Evolutionary conservation across 2,329 filamentous ascomycete genomes (phyloP), one percentile per base, ranked within the genome.

Genomic region (Penicillium fuscoglaucum): DNA sequence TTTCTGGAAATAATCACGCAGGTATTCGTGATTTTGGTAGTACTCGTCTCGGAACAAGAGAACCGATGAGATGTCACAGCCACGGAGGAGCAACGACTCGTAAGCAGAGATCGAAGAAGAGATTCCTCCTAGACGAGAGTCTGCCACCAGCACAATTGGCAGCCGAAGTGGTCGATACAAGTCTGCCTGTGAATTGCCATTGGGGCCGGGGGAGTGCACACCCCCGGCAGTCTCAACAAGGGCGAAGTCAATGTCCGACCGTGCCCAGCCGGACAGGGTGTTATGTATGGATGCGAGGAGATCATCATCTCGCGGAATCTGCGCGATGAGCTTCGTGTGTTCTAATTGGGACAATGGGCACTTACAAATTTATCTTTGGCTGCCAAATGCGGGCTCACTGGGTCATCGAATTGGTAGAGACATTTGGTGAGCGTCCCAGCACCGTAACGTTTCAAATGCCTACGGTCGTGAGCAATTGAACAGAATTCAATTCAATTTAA

Each of bases 211-310:
- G 0, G 90, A 93, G 61, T 93, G 86, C 0, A 93, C 89, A 0
- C 91, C 91, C 0, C 90, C 91, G 1, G 91, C 90, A 1, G 91
- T 95, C 72, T 96, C 91, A 46, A 95, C 79, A 47, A 96, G 82
- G 1, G 90, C 76, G 74, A 87, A 85, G n/a, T 83, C 83, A 46
- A 78, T 65, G 51, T 68, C 69, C 47, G 58, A 68, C 55, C 57
- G 65, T 29, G 79, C 69, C 65, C 74, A 72, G 51, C 64, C 62
- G 21, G 73, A 69, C 21, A 81, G 70, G 6, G 78, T 74, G 37
- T 76, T 69, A 48, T 81, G 77, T 33, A 87, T 78, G 8, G 76
- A 74, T 2, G 74, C 67, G 5, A 87, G 69, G 1, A 89, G 77
- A 1, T 78, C 73, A 13, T 80, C 72, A 1, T 84, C 79, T 1